Conservation (phyloP, 805 yeast species). For the Naumovozyma dairenensis region DNA sequence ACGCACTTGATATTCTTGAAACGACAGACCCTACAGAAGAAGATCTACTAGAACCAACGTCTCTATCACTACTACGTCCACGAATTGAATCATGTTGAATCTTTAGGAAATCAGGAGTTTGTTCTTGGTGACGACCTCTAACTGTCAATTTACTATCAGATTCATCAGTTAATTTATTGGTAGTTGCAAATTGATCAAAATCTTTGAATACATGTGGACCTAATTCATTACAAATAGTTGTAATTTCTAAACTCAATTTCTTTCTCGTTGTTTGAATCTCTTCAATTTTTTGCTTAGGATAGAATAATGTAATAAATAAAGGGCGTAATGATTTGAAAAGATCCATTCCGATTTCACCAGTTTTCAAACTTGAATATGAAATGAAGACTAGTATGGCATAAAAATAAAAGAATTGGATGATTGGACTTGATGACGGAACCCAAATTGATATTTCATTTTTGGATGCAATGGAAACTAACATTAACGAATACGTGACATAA, state of each 20-base stretch:
- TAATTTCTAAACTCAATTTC: constrained; percentile 58
- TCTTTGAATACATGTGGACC: constrained; percentile 89
- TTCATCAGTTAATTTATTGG: constrained; percentile 1
- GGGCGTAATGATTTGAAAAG: constrained; percentile 74
- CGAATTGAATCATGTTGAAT: constrained; percentile 7
- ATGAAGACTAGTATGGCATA: constrained; percentile 55
- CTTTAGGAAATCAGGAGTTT: constrained; percentile 2
- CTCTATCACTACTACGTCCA: constrained; percentile 11
- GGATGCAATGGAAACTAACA: constrained; percentile 29
- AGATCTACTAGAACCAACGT: constrained; percentile 22
- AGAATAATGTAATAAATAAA: constrained; percentile 36
- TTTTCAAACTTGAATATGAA: constrained; percentile 75
- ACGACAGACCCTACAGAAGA: constrained; percentile 17
- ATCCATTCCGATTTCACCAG: constrained; percentile 90
- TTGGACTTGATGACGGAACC: constrained; percentile 16
- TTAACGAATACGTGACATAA: constrained; percentile 62
- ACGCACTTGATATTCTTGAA: constrained; percentile 44
- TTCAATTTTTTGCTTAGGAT: constrained; percentile 34
- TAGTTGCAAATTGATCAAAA: constrained; percentile 38
- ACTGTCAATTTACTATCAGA: no score
- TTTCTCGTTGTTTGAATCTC: constrained; percentile 51
- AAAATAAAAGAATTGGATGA: constrained; percentile 35
- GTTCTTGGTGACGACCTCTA: constrained; percentile 2
- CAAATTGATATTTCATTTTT: constrained; percentile 29
- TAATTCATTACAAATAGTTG: constrained; percentile 65